Percentiles rank a stretch among this genome's conserved stretches.
phyloP scores from a whole-genome alignment of 1,139 yeast genomes.

The Candida anutae region DNA sequence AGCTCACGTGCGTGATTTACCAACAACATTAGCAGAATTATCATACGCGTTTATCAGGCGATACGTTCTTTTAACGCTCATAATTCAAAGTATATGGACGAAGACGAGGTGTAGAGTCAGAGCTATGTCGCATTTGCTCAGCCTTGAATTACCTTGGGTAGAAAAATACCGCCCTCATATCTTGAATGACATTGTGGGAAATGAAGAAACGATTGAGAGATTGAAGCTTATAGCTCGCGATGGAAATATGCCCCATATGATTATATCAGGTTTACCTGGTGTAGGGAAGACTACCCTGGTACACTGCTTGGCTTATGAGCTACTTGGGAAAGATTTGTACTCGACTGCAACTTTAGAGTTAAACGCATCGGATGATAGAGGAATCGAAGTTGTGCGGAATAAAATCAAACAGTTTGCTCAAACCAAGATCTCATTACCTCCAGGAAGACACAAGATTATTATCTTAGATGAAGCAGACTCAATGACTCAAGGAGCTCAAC shows the following conservation, averaged over 20 bases:
- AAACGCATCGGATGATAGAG: conserved; percentile 45
- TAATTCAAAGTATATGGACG: not conserved
- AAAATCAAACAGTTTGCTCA: conserved; percentile 53
- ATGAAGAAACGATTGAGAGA: conserved; percentile 81
- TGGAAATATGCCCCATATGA: conserved; percentile 96
- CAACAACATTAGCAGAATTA: no score
- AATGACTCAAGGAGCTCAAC: conserved; percentile 99
- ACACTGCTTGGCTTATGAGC: conserved; percentile 80
- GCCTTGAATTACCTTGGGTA: conserved; percentile 63
- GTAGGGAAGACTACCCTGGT: conserved; percentile 95
- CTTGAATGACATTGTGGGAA: conserved; percentile 85
- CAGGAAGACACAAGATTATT: conserved; percentile 70
- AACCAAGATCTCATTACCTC: conserved; percentile 58
- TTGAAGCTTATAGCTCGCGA: conserved; percentile 78
- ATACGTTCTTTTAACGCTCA: no score
- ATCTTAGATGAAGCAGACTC: conserved; percentile 94
- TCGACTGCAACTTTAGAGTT: conserved; percentile 83
- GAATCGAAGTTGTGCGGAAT: conserved; percentile 42
- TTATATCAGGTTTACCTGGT: conserved; percentile 91
- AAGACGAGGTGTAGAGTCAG: not conserved
- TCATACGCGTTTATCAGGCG: no score
- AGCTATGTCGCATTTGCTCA: conserved; percentile 13
- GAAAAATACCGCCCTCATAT: conserved; percentile 85
- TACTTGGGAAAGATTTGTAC: conserved; percentile 62
- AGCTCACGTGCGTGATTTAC: no score